Evolutionary conservation across 768 basidiomycete species (phyloP), one percentile per base, ranked within the genome.

Genomic region (Scleroderma citrinum): DNA sequence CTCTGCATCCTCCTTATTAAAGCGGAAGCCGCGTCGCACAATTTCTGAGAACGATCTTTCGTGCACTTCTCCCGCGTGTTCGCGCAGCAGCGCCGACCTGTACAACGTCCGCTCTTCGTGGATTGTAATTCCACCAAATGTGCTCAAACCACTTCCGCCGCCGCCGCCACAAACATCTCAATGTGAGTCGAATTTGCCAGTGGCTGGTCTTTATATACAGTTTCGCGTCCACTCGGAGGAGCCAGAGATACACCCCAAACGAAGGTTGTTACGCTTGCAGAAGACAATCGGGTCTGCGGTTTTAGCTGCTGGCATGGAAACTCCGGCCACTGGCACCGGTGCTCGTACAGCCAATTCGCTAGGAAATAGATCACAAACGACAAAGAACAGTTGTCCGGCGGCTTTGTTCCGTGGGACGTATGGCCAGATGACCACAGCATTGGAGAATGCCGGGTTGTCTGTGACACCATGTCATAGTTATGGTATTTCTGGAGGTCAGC

Each of bases 381-480:
- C 23, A 45, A 51, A 51, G 44, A 44, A 60, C 19, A 58, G 49
- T 48, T 53, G 51, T 8, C 17, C 61, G n/a, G 58, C 61, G 36
- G 60, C 69, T 24, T 55, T 74, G 45, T 74, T 70, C 54, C 65
- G 68, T 21, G 72, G 72, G 21, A 74, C 72, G 17, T 74, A 72
- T 53, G 72, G 72, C 10, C 72, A 74, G 56, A 55, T 74, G 44
- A 65, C 66, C 64, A 50, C 57, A 20, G 72, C 72, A n/a, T 56
- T 74, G 37, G 54, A 67, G 43, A 59, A 50, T 14, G 72, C 69
- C 1, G 72, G 72, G 34, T 59, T 74, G 55, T 60, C 58, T 21
- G 59, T 64, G 24, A 58, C 58, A 5, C 64, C 66, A 10, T 74
- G 66, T 42, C 38, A 56, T 7, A 66, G 55, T 21, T 56, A 52